Evolutionary conservation across 352 stramenopile genomes (phyloP).

Genomic region (Peronosclerospora sorghi): DNA sequence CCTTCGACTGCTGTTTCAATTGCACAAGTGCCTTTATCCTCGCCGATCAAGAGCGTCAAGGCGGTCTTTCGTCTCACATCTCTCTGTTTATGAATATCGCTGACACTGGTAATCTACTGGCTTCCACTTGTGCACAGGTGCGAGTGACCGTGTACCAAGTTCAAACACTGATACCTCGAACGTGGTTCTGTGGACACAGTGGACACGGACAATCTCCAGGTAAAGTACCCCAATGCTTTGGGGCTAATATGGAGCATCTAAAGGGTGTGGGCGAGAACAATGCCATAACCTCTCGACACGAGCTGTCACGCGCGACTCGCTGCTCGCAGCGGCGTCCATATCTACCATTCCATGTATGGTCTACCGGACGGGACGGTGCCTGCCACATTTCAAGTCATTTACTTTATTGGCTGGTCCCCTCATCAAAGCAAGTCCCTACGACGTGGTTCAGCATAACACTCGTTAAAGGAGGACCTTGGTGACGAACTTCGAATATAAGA

Average conservation of each 20-base stretch:
- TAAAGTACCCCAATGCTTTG: conserved; percentile 92
- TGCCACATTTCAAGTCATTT: conserved; percentile 95
- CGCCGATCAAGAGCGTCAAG: conserved; percentile 90
- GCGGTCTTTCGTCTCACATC: conserved; percentile 90
- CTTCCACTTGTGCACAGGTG: conserved; percentile 90
- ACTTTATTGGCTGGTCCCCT: conserved; percentile 97
- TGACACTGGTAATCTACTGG: conserved; percentile 90
- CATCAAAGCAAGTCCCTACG: conserved; percentile 91
- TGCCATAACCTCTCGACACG: conserved; percentile 59
- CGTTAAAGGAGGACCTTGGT: conserved; percentile 63
- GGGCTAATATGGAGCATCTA: conserved; percentile 93
- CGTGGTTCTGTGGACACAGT: conserved; percentile 34
- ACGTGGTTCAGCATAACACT: conserved; percentile 65
- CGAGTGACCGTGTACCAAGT: neutral
- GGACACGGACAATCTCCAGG: conserved; percentile 92
- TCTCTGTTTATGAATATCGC: conserved; percentile 94
- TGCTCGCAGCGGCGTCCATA: conserved; percentile 88
- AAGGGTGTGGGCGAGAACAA: conserved; percentile 95
- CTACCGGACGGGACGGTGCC: conserved; percentile 82
- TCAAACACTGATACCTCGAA: neutral
- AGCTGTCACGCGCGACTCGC: conserved; percentile 79
- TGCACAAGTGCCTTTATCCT: conserved; percentile 86
- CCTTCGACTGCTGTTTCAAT: neutral
- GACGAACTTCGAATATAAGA: conserved; percentile 4
- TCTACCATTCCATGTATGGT: conserved; percentile 92